Percentiles rank a stretch among this genome's conserved stretches.
These are phyloP conservation scores for Suillus brevipes DNA, from an alignment of 768 basidiomycete genomes.

Conservation along the genomic window DNA sequence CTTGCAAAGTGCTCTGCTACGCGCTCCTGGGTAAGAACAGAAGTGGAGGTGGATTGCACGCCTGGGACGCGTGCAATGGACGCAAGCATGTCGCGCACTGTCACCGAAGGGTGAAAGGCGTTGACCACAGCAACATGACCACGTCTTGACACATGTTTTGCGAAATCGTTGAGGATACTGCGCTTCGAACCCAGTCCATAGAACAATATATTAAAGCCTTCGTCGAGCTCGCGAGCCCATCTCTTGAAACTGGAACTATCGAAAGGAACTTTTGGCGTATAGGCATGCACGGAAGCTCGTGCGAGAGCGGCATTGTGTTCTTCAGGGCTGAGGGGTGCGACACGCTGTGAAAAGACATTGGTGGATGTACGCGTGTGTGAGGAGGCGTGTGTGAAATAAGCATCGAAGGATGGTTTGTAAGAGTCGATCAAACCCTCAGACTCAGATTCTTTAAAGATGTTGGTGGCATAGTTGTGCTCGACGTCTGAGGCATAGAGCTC, in stretches of 20 bases:
- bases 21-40: constrained; percentile 50
- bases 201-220: constrained; percentile 86
- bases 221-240: constrained; percentile 68
- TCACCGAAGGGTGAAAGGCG: constrained; percentile 70
- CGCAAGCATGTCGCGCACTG: constrained; percentile 65
- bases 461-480: constrained; percentile 18
- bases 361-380: constrained; percentile 71
- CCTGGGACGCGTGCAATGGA: constrained; percentile 49
- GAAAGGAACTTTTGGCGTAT: constrained; percentile 17
- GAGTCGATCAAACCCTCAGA: constrained; percentile 8
- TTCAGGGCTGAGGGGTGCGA: constrained; percentile 68
- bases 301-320: constrained; percentile 48
- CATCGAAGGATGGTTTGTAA: constrained; percentile 70
- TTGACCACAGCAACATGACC: constrained; percentile 81
- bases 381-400: constrained; percentile 72
- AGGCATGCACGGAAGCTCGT: constrained; percentile 9
- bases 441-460: constrained; percentile 12
- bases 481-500: constrained; percentile 31
- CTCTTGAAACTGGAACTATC: constrained; percentile 46
- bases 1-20: constrained; percentile 63
- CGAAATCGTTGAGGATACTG: constrained; percentile 71
- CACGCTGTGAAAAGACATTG: constrained; percentile 74
- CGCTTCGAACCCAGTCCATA: constrained; percentile 93
- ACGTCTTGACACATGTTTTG: constrained; percentile 51
- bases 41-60: constrained; percentile 22